Percentiles rank a stretch among this genome's conserved stretches.
Evolutionary conservation across 2,329 filamentous ascomycete genomes (phyloP).

Genomic region (Aureobasidium sp.): DNA sequence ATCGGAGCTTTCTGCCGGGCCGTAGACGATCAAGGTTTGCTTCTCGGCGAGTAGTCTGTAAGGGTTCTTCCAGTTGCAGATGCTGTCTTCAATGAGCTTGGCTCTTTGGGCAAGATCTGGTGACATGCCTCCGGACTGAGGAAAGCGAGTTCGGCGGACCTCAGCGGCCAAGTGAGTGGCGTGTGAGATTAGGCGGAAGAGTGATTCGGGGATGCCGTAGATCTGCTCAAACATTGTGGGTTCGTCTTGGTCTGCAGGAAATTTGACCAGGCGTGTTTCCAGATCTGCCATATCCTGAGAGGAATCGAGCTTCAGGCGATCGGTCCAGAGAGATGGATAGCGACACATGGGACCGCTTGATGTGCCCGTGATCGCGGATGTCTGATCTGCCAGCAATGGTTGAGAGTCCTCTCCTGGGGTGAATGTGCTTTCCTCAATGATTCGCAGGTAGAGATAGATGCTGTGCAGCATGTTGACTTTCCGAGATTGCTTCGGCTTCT

Average conservation of each 20-base stretch:
- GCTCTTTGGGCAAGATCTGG: not conserved
- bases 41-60: not conserved
- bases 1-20: conserved; percentile 20
- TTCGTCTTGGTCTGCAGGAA: conserved; percentile 9
- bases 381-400: conserved; percentile 28
- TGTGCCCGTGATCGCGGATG: conserved; percentile 22
- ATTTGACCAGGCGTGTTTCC: conserved; percentile 29
- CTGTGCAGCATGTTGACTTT: conserved; percentile 36
- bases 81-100: conserved; percentile 6
- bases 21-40: conserved; percentile 19
- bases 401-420: conserved; percentile 15
- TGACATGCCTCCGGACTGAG: not conserved
- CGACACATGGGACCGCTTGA: not conserved
- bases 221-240: conserved; percentile 35
- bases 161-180: conserved; percentile 35
- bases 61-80: conserved; percentile 16
- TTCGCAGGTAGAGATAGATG: conserved; percentile 34
- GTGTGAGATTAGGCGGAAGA: conserved; percentile 39
- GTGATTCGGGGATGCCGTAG: conserved; percentile 39
- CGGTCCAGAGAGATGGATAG: conserved; percentile 20
- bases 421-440: conserved; percentile 26
- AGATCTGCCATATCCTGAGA: conserved; percentile 30
- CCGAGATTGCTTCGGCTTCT: conserved; percentile 32
- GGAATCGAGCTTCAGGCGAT: conserved; percentile 27
- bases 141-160: conserved; percentile 18